Conservation (phyloP, 352 stramenopile species). For the Lagenidium sp. region DNA sequence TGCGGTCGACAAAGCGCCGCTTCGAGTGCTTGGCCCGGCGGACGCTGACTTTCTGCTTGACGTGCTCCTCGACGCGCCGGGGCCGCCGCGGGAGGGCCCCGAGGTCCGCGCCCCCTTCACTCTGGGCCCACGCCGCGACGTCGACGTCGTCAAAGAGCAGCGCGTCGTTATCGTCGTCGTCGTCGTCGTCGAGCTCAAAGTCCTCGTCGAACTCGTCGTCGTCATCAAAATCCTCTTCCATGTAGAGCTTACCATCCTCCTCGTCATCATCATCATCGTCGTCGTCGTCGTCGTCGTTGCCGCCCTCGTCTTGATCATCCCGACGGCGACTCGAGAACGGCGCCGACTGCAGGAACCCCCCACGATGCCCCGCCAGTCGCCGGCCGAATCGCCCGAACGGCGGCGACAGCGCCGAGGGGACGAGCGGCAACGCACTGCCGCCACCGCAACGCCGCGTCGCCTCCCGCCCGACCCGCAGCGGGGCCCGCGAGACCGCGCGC, state of each 20-base stretch:
- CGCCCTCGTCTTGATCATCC: background rate
- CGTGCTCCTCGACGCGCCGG: slow-evolving; percentile 56
- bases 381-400: too few species aligned
- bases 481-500: slow-evolving; percentile 31
- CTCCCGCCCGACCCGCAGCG: slow-evolving; percentile 22
- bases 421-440: too few species aligned
- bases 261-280: slow-evolving; percentile 23
- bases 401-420: too few species aligned
- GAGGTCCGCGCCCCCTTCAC: slow-evolving; percentile 8
- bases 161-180: slow-evolving; percentile 18
- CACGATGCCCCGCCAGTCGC: too few species aligned
- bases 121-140: slow-evolving; percentile 7
- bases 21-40: slow-evolving; percentile 80
- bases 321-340: slow-evolving; percentile 10
- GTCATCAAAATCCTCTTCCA: slow-evolving; percentile 36
- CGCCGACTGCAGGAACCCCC: background rate
- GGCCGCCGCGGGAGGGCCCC: slow-evolving; percentile 13
- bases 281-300: slow-evolving; percentile 23
- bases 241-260: slow-evolving; percentile 20
- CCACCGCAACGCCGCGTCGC: too few species aligned
- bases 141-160: slow-evolving; percentile 21
- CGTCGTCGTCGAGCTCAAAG: slow-evolving; percentile 32
- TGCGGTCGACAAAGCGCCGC: slow-evolving; percentile 86
- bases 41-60: slow-evolving; percentile 83
- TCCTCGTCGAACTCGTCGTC: slow-evolving; percentile 27